Evolutionary conservation across 202 grass and related monocot species (phyloP), one percentile per base, ranked within the genome.

Genomic region (Bolboschoenoplectus hybrid): DNA sequence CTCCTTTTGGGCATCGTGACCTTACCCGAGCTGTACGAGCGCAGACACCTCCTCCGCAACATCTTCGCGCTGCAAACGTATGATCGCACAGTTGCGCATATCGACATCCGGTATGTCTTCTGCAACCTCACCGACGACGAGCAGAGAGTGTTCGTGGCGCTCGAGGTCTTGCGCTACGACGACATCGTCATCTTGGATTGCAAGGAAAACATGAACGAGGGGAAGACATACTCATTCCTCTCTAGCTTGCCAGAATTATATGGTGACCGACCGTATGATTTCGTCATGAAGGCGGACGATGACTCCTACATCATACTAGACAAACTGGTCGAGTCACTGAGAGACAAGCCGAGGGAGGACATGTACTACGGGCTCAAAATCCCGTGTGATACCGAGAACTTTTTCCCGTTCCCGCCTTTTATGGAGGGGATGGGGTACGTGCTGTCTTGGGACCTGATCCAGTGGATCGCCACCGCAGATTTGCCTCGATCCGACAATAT

Each of bases 401-500:
- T 92, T 77, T 94, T 87, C 87, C 90, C 88, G 70, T 90, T 92
- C 88, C 90, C 92, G 52, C 90, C 92, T 0, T 94, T 92, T 82
- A 94, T 94, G 92, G 89, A 90, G 10, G 92, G 92, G 19, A 90
- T 92, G 90, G 92, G 92, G 43, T 94, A 94, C 55, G 87, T 83
- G 86, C 86, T 94, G 46, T 94, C 92, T 46, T 94, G 92, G 92
- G 92, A 92, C 70, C 85, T 94, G 47, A 90, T 94, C 39, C n/a
- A 3, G 82, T 94, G 90, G 90, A 91, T 94, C 74, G 63, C 92
- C 1, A 6, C 82, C 1, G 73, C 90, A 1, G 90, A 94, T 60
- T 44, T 85, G 26, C 85, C 86, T 63, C 68, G 77, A 9, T 82
- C 82, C 0, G 88, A 92, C 69, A 89, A 3, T 44, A 9, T 60